These are phyloP conservation scores for Seiridium cupressi DNA, from an alignment of 2,329 filamentous ascomycete genomes.

Conservation along the genomic window DNA sequence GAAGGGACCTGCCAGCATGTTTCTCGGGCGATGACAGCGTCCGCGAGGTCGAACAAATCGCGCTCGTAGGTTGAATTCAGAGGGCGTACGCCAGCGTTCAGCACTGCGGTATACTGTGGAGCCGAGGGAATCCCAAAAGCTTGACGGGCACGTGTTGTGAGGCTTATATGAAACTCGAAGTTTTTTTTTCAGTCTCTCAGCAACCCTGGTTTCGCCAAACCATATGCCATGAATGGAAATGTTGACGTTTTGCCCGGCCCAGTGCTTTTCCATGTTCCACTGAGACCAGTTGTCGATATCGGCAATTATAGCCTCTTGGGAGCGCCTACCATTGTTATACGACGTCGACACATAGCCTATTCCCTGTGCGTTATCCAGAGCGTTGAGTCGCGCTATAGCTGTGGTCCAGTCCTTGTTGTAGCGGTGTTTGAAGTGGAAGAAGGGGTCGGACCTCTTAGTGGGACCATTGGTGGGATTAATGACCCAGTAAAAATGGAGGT, in stretches of 20 bases:
- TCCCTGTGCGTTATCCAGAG: constrained; percentile 14
- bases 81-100: constrained; percentile 11
- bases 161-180: not conserved
- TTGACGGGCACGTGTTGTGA: not conserved
- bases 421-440: constrained; percentile 12
- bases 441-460: constrained; percentile 7
- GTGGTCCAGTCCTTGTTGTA: constrained; percentile 18
- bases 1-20: constrained; percentile 14
- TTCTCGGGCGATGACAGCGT: constrained; percentile 16
- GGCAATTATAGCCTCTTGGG: constrained; percentile 10
- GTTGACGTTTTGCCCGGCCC: constrained; percentile 1
- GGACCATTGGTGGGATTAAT: constrained; percentile 16
- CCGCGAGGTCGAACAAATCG: constrained; percentile 24
- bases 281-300: constrained; percentile 14
- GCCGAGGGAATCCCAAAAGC: not conserved
- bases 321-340: constrained; percentile 8
- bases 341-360: constrained; percentile 14
- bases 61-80: constrained; percentile 36
- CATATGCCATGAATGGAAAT: constrained; percentile 16
- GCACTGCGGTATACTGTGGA: constrained; percentile 2
- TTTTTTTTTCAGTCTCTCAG: not conserved
- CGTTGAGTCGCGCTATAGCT: constrained; percentile 11
- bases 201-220: constrained; percentile 14
- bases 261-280: constrained; percentile 7
- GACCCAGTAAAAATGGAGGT: constrained; percentile 14